Evolutionary conservation across 106 monocot genomes (phyloP).

Genomic region (Vanilla planifolia): DNA sequence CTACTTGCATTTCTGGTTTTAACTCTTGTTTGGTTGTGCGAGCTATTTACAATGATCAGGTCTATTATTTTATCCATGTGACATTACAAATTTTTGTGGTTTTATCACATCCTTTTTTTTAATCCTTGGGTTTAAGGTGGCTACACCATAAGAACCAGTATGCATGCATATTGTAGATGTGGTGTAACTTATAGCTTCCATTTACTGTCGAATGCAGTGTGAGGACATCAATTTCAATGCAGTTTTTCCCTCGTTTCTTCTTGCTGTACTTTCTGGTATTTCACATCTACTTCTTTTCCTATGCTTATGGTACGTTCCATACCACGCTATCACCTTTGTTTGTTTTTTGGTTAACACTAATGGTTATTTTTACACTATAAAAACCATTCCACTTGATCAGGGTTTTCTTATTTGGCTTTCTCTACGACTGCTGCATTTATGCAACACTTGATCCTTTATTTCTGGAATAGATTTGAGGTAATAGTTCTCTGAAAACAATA

Average conservation of each 20-base stretch:
- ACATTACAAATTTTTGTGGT: neutral
- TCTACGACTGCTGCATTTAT: conserved; percentile 95
- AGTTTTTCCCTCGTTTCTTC: conserved; percentile 99
- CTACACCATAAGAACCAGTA: too few relatives aligned
- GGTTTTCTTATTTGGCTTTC: conserved; percentile 96
- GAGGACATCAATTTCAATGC: conserved; percentile 95
- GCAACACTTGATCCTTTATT: conserved; percentile 98
- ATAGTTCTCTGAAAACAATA: neutral
- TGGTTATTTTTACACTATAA: neutral
- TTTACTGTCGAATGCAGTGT: conserved; percentile 63
- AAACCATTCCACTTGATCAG: conserved; percentile 16
- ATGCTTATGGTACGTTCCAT: conserved; percentile 68
- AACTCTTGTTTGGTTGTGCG: conserved; percentile 97
- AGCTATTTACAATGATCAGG: conserved; percentile 99
- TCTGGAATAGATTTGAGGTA: conserved; percentile 99
- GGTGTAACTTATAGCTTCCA: conserved; percentile 2
- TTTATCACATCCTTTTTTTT: neutral
- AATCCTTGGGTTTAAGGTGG: neutral
- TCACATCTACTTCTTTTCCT: conserved; percentile 98
- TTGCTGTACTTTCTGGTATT: conserved; percentile 91
- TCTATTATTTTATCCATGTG: conserved; percentile 15
- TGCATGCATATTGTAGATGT: too few relatives aligned
- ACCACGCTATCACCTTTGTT: neutral
- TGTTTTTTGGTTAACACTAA: neutral
- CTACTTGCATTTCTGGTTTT: conserved; percentile 93